Conservation (phyloP, 192 early-diverging fungal species). For the Backusella westeae region DNA sequence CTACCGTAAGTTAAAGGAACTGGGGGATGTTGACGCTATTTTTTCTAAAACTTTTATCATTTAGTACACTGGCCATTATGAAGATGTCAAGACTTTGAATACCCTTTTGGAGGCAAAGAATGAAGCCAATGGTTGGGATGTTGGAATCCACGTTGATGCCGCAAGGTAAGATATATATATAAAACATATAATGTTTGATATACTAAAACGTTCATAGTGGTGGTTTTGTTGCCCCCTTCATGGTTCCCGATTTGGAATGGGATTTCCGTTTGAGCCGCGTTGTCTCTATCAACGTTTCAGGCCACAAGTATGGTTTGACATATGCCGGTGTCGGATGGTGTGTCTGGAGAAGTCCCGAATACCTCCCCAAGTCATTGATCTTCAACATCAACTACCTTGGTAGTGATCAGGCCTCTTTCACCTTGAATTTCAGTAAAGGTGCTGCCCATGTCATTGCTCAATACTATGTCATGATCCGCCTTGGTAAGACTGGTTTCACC, state of each 20-base stretch:
- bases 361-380: constrained; percentile 72
- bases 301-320: constrained; percentile 69
- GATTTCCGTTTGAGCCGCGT: constrained; percentile 66
- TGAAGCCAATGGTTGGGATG: constrained; percentile 59
- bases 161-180: constrained; percentile 40
- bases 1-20: constrained; percentile 44
- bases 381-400: constrained; percentile 53
- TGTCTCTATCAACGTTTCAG: constrained; percentile 77
- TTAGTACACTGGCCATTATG: constrained; percentile 81
- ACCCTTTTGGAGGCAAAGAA: constrained; percentile 62
- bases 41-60: neutral
- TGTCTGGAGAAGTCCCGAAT: constrained; percentile 66
- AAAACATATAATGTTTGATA: neutral
- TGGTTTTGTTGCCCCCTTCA: constrained; percentile 84
- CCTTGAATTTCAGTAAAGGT: constrained; percentile 74
- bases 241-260: constrained; percentile 70
- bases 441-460: constrained; percentile 70
- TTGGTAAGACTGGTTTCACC: constrained; percentile 65
- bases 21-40: neutral
- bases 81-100: constrained; percentile 66
- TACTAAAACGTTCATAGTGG: constrained; percentile 43
- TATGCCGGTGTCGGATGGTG: constrained; percentile 85
- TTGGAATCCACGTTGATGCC: constrained; percentile 84
- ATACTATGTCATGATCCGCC: constrained; percentile 79
- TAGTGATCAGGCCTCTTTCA: constrained; percentile 50